Evolutionary conservation across 1,284 basidiomycete species (phyloP), one percentile per base, ranked within the genome.

Genomic region (Schizophyllum commune): DNA sequence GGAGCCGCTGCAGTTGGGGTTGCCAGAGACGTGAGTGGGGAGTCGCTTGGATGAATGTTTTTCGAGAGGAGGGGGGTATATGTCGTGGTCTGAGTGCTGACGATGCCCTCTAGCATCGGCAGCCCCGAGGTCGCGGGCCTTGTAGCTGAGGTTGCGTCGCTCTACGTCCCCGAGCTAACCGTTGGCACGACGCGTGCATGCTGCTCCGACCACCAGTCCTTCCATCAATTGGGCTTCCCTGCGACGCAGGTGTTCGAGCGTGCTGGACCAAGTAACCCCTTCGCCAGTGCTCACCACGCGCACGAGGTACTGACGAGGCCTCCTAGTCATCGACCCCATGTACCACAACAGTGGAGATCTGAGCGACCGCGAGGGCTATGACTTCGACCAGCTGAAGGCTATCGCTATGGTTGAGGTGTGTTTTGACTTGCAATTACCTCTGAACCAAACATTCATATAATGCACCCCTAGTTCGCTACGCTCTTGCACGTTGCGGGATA

Each of bases 151-250:
- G 70, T 93, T 3, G 88, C 91, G 13, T 74, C 74, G 1, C 78
- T 91, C 56, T 95, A 95, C 72, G 88, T 88, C 63, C 92, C 92
- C 20, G 91, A 94, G 70, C 79, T 95, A 17, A 81, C 77, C 4
- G 85, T 95, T 34, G 93, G 92, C n/a, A 81, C 78, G 62, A 90
- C 92, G 54, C 58, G 84, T 82, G 90, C 83, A 32, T 95, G 93
- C 74, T 96, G 93, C 75, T 92, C 91, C 65, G 93, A 94, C 68
- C 92, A 95, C 71, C 87, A 91, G 86, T 89, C 88, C 56, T 94
- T 94, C 82, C 82, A 89, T 64, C 75, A 87, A 59, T 85, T 87
- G 68, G 92, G 92, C 11, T 94, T 87, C 78, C 86, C 92, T 4
- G 83, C 92, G 0, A 91, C 89, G 0, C 89, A 92, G 65, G 79